Evolutionary conservation across 768 basidiomycete genomes (phyloP), one percentile per base, ranked within the genome.

Genomic region (Mycena albidolilacea): DNA sequence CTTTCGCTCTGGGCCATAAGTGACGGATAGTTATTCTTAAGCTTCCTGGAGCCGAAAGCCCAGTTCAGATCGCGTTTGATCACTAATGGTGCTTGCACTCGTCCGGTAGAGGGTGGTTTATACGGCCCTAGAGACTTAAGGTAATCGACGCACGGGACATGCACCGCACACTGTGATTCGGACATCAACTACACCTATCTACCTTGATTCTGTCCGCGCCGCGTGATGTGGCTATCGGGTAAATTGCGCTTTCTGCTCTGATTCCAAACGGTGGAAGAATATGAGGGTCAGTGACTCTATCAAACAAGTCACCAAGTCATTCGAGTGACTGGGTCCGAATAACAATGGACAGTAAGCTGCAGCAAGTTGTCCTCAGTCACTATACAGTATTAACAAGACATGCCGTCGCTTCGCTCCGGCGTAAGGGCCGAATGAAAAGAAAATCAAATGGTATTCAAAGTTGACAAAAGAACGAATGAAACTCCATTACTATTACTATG

Each of bases 41-140:
- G 62, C 62, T 63, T 63, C 62, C 44, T 48, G 59, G 46, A 48
- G 46, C 46, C 59, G 39, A 41, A 61, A 38, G 23, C 57, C 57
- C 57, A 58, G 59, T 41, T 60, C 59, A 60, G 59, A 60, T 43
- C 39, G 37, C 39, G 39, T 60, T 35, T 43, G 59, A 38, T 60
- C 59, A 43, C 39, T 43, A 43, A 60, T 38, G 39, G 59, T 17
- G 41, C 59, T 60, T 60, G 59, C 41, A 43, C 39, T 60, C 59
- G 19, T 14, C 59, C 59, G 59, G 17, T 43, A 60, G 41, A 58
- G 30, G 35, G 57, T 58, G 35, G 57, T 58, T 55, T 19, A 55
- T 30, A 55, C 21, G 54, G 54, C 23, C 23, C 54, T 21, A 21
- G 23, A 30, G 7, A 55, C 14, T 43, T 7, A 43, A 43, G 41